Conservation (phyloP, 495 filamentous ascomycete species). For the Penicillium subrubescens region DNA sequence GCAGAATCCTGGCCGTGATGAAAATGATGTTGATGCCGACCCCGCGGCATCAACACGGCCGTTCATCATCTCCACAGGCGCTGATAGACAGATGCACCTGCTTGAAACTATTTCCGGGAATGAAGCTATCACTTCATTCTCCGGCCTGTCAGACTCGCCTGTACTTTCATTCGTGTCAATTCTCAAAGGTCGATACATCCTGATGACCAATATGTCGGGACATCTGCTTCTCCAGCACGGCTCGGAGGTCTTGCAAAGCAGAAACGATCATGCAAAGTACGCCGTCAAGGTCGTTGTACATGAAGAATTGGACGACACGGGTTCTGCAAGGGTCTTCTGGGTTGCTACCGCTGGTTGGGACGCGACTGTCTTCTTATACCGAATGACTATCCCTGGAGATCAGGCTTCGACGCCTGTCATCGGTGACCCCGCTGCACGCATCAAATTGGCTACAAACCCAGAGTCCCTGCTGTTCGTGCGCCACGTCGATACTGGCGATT, state of each 20-base stretch:
- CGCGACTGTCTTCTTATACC: conserved; percentile 57
- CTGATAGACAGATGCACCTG: conserved; percentile 55
- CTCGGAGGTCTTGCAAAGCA: conserved; percentile 40
- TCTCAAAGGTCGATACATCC: conserved; percentile 32
- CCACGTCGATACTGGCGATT: conserved; percentile 45
- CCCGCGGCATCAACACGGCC: conserved; percentile 9
- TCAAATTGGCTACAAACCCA: conserved; percentile 59
- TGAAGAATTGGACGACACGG: conserved; percentile 24
- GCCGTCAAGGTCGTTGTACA: conserved; percentile 55
- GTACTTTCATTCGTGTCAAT: conserved; percentile 53
- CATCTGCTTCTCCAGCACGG: conserved; percentile 51
- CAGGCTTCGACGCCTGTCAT: conserved; percentile 18
- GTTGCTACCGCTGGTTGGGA: conserved; percentile 71
- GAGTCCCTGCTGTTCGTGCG: conserved; percentile 61
- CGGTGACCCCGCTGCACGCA: conserved; percentile 46
- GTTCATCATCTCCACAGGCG: conserved; percentile 52
- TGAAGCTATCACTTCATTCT: conserved; percentile 29
- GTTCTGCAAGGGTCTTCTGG: conserved; percentile 31
- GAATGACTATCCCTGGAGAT: conserved; percentile 17
- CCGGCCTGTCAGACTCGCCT: conserved; percentile 59
- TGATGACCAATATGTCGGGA: conserved; percentile 68
- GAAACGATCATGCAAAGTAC: conserved; percentile 66
- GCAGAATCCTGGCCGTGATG: conserved; percentile 24
- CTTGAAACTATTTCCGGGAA: conserved; percentile 35
- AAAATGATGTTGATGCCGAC: conserved; percentile 3